Base-by-base conservation (phyloP, 2,329 filamentous ascomycete species). In the Colletotrichum sp. region DNA sequence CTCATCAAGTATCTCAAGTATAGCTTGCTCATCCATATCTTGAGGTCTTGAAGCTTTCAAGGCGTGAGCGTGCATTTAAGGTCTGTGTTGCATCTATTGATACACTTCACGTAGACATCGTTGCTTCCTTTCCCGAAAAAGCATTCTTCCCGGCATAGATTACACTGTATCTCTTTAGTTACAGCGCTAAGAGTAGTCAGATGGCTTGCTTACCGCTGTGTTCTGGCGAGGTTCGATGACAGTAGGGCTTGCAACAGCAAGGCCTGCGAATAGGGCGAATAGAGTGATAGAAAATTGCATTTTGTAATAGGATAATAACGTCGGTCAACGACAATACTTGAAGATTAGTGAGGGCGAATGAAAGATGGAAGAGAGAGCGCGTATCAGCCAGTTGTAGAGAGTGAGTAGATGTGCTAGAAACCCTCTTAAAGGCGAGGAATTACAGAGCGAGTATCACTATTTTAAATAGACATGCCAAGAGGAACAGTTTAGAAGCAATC, bases 371-470 rank as follows among this genome's bases (percentile, higher is more conserved):
- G 12, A 34, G 28, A 61, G 8, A 21, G 18, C 2, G 7, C 0
- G 43, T n/a, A 38, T 2, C 8, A 10, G 16, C 16, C 0, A 43
- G 2, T 59, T n/a, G 9, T 28, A 30, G 18, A 30, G 16, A 8
- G 10, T 4, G 28, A 61, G 18, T 61, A 18, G 10, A 5, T 14
- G 38, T 48, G 18, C 18, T 48, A 0, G 9, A 30, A 14, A 18
- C 4, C 2, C 0, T 59, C 18, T 32, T 0, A 3, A 3, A 43
- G 5, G 28, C 3, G 2, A 18, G 24, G 0, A 30, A n/a, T 0
- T 14, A 59, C 5, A 6, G 56, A 18, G 4, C 14, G 26, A 32
- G 16, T 30, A 30, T 5, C 55, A 4, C 4, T 8, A n/a, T 28
- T 0, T 32, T 59, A 32, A 21, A 59, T 32, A 32, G 2, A 7